phyloP scores from a whole-genome alignment of 306 rosid species.

The Macrotyloma uniflorum region DNA sequence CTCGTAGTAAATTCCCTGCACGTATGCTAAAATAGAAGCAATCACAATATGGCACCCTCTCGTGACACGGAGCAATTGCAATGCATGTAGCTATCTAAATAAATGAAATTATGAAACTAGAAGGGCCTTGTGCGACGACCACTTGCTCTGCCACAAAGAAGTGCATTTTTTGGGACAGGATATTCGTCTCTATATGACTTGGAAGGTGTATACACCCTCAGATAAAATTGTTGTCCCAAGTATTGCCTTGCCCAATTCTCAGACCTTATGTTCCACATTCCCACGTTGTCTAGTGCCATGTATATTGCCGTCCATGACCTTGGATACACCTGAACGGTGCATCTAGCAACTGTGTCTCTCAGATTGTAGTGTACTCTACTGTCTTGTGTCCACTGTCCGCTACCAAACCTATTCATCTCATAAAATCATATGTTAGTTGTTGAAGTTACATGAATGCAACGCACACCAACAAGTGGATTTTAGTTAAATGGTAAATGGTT shows the following conservation, averaged over 20 bases:
- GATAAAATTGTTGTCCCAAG: slow-evolving; percentile 93
- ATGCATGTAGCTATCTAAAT: no score
- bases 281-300: slow-evolving; percentile 87
- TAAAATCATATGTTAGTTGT: slow-evolving; percentile 23
- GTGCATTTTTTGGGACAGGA: slow-evolving; percentile 83
- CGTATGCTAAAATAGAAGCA: neutral
- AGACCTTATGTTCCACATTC: slow-evolving; percentile 97
- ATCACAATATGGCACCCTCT: slow-evolving; percentile 55
- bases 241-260: slow-evolving; percentile 94
- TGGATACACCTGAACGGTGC: slow-evolving; percentile 85
- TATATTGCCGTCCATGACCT: slow-evolving; percentile 90
- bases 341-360: slow-evolving; percentile 85
- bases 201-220: slow-evolving; percentile 72
- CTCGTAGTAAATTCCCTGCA: neutral
- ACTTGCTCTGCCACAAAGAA: slow-evolving; percentile 82
- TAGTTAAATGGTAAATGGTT: neutral
- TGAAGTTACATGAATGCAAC: neutral
- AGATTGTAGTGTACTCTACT: slow-evolving; percentile 82
- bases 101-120: neutral
- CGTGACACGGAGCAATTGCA: slow-evolving; percentile 51
- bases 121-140: slow-evolving; percentile 82
- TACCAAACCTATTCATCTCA: slow-evolving; percentile 70
- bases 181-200: slow-evolving; percentile 79
- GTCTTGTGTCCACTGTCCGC: slow-evolving; percentile 89
- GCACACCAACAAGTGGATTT: neutral